These are phyloP conservation scores for Pilaira anomala DNA, from an alignment of 192 early-diverging fungal genomes.

Conservation along the genomic window DNA sequence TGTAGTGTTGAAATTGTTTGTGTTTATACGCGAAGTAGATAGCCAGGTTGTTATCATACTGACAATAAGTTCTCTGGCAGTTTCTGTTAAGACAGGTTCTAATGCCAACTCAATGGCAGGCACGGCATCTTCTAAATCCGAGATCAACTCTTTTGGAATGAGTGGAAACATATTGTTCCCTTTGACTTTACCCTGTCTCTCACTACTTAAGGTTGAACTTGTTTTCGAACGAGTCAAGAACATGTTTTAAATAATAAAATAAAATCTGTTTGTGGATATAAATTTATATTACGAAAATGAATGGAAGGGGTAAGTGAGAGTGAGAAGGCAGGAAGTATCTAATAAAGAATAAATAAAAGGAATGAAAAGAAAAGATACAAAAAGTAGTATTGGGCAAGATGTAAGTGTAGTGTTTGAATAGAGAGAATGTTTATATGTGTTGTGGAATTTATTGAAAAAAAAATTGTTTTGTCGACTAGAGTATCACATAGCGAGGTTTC, in stretches of 20 bases:
- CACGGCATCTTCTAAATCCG: slow-evolving; percentile 4
- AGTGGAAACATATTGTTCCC: not conserved
- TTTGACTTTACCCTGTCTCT: not conserved
- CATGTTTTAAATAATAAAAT: too few relatives aligned
- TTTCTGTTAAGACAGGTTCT: not conserved
- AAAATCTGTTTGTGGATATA: too few relatives aligned
- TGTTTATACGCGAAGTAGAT: too few relatives aligned
- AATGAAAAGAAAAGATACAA: not conserved
- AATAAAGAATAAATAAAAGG: not conserved
- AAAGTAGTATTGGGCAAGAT: not conserved
- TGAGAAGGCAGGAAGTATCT: too few relatives aligned
- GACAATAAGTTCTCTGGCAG: not conserved
- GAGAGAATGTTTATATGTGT: slow-evolving; percentile 11
- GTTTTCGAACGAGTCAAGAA: slow-evolving; percentile 17
- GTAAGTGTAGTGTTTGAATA: too few relatives aligned
- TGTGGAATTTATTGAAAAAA: not conserved
- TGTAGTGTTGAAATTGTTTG: too few relatives aligned
- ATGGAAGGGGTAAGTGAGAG: too few relatives aligned
- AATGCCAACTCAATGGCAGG: slow-evolving; percentile 2
- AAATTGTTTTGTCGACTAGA: slow-evolving; percentile 11
- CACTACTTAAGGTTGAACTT: not conserved
- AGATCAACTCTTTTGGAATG: not conserved
- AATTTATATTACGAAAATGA: too few relatives aligned
- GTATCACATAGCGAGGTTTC: slow-evolving; percentile 18
- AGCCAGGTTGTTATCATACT: slow-evolving; percentile 7